Evolutionary conservation across 257 asterid species (phyloP), one percentile per base, ranked within the genome.

Genomic region (Salvia rosmarinus): DNA sequence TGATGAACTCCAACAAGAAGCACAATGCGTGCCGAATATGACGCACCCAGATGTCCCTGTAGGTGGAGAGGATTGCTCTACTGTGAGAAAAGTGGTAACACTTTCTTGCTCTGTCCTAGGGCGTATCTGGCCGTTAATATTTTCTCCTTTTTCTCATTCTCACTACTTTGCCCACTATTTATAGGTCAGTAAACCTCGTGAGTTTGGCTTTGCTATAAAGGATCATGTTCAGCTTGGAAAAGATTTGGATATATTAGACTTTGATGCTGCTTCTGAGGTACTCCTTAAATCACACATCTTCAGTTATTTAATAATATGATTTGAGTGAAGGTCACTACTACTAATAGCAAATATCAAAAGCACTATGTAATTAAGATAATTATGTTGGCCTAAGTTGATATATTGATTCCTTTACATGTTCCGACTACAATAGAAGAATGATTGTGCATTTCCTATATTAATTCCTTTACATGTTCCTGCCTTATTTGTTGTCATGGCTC

Each of bases 261-360:
- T 95, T 44, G 98, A 95, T 80, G 90, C 98, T 46, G 99, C 99
- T 74, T 88, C 99, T 37, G 95, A 91, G 99, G 99, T 95, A 88
- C 72, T 63, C 59, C 73, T 77, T 81, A 66, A 57, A 44, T 54
- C 67, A 59, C 70, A 78, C 76, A 78, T 78, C 72, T 77, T 75
- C 55, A 62, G 44, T 70, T 35, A 17, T 50, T 55, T 44, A 11
- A 47, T 35, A 44, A 30, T 50, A 72, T 40, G 37, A 34, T 30
- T 23, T 25, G 34, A 51, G 43, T 43, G 66, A 35, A 34, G 79
- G 20, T 2, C 11, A 32, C 35, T 58, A 37, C 43, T 47, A 21
- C 43, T 32, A 9, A 5, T 46, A 67, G n/a, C 30, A 25, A 25
- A 1, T 25, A 1, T 25, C 30, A 25, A 3, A 25, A 25, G 30